These are phyloP conservation scores for Zygoascus ofunaensis DNA, from an alignment of 805 yeast species.

Conservation along the genomic window DNA sequence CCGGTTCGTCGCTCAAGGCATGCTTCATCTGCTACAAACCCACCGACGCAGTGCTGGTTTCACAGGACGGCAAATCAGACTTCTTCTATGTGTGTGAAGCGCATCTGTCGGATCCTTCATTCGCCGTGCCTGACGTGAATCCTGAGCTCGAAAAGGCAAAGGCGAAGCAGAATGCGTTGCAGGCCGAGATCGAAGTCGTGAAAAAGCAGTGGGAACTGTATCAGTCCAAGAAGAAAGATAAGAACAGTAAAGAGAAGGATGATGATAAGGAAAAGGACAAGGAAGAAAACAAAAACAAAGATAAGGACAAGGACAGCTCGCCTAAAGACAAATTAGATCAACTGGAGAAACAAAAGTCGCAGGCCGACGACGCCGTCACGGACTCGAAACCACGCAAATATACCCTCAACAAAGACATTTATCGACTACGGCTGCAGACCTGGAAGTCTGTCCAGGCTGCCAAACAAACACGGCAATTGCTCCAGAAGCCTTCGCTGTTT, in stretches of 20 bases:
- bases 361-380: constrained; percentile 21
- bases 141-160: constrained; percentile 31
- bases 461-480: constrained; percentile 23
- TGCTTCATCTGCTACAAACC: constrained; percentile 50
- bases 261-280: constrained; percentile 12
- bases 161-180: constrained; percentile 17
- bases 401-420: constrained; percentile 35
- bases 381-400: constrained; percentile 33
- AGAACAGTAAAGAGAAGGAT: constrained; percentile 12
- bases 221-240: constrained; percentile 15
- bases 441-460: constrained; percentile 24
- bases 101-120: constrained; percentile 41
- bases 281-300: constrained; percentile 14
- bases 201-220: constrained; percentile 26
- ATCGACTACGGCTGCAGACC: constrained; percentile 31
- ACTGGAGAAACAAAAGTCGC: constrained; percentile 8
- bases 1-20: constrained; percentile 36
- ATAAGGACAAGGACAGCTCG: constrained; percentile 6
- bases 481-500: constrained; percentile 25
- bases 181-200: constrained; percentile 27
- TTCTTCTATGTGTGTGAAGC: constrained; percentile 44
- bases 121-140: constrained; percentile 37
- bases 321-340: constrained; percentile 14
- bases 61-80: constrained; percentile 38
- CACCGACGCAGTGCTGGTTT: constrained; percentile 39